Evolutionary conservation across 2,329 filamentous ascomycete genomes (phyloP), one percentile per base, ranked within the genome.

Genomic region (Colletotrichum ledebouriae): DNA sequence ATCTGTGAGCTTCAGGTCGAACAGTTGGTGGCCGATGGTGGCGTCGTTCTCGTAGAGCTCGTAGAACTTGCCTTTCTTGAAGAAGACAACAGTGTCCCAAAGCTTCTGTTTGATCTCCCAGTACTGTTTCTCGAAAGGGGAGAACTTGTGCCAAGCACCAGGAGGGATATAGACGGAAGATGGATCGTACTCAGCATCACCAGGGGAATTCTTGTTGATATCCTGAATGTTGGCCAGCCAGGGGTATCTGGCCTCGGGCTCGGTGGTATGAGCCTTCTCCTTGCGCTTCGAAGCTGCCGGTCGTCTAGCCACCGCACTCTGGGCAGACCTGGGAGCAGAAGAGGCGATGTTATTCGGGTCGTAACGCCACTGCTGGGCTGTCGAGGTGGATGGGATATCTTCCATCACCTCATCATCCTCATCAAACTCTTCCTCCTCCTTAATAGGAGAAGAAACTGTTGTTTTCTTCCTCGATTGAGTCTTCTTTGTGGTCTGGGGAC

Each of bases 11-110:
- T 99, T 99, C 64, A 99, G 86, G 78, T 99, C 96, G 74, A 99
- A 99, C 15, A 98, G 85, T 78, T 98, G 96, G 76, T 99, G 94
- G 4, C 96, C 96, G 63, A 98, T 91, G 0, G 95, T 97, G 5
- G 96, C 96, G 79, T 99, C 96, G 69, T 98, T 97, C 78, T 99
- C 96, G 76, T 98, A 99, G 0, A 99, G 86, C 78, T 99, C 96
- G 76, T 98, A 99, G 80, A 99, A 99, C 75, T 99, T 99, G 75
- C 96, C 96, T 84, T 99, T 99, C 81, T 98, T 99, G 89, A 99
- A 99, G 81, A 99, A 99, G 15, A 99, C 95, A 52, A 99, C 91
- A 0, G 94, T 98, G 72, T 98, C 94, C 92, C 93, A 98, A 72
- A 97, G 93, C 74, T 98, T 98, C 78, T 94, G 92, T 82, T 99